Conservation (phyloP, 2,329 filamentous ascomycete genomes). For the Apiospora arundinis region DNA sequence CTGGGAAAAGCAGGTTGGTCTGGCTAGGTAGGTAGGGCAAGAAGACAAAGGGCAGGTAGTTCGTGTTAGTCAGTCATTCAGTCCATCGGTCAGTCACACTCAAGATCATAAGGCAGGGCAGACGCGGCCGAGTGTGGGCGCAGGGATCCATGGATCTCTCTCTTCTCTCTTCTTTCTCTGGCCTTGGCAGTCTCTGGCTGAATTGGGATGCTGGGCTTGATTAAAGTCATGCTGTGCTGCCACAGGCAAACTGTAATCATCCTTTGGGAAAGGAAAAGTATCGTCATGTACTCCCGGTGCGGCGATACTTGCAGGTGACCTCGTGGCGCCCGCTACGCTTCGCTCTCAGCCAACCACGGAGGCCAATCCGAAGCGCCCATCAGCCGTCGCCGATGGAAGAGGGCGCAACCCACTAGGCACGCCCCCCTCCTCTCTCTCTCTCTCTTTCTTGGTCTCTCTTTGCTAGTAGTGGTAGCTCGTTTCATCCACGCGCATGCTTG, state of each 20-base stretch:
- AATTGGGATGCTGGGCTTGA: background rate
- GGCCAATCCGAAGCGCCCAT: conserved; percentile 16
- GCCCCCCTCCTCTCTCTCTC: background rate
- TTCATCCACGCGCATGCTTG: background rate
- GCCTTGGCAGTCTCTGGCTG: conserved; percentile 28
- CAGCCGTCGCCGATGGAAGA: background rate
- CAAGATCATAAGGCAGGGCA: conserved; percentile 38
- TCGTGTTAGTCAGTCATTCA: conserved; percentile 26
- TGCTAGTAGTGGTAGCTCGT: background rate
- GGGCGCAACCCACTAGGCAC: background rate
- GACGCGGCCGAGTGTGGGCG: conserved; percentile 36
- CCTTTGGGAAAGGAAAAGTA: background rate
- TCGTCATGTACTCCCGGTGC: background rate
- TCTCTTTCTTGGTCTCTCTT: background rate
- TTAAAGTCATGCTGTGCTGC: conserved; percentile 8
- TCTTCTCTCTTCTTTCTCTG: background rate
- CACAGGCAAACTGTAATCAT: conserved; percentile 2
- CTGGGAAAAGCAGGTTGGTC: background rate
- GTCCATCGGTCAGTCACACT: conserved; percentile 14
- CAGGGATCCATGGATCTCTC: conserved; percentile 28
- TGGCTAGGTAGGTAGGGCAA: background rate
- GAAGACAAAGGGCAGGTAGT: background rate
- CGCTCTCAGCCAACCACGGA: conserved; percentile 7
- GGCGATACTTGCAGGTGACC: background rate
- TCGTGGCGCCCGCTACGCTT: conserved; percentile 6